phyloP scores from a whole-genome alignment of 2,329 filamentous ascomycete species.

The Ophiocordyceps camponoti-leonardi region DNA sequence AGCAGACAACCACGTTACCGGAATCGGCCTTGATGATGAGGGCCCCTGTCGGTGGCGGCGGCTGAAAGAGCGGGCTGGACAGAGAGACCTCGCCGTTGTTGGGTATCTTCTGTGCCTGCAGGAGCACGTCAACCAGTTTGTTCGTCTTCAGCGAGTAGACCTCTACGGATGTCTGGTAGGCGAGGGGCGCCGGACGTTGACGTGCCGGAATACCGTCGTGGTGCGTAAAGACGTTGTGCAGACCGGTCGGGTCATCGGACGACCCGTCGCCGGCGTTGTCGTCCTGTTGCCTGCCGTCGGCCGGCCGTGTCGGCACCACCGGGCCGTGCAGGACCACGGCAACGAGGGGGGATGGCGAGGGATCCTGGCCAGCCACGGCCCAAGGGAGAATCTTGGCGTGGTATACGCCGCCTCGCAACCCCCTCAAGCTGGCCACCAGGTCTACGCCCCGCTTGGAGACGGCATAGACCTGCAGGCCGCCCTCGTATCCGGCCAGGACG shows the following conservation, averaged over 20 bases:
- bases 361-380: constrained; percentile 34
- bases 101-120: constrained; percentile 48
- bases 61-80: constrained; percentile 45
- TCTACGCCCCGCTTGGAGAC: constrained; percentile 58
- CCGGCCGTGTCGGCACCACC: constrained; percentile 26
- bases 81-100: constrained; percentile 36
- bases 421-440: constrained; percentile 52
- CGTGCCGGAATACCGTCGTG: constrained; percentile 18
- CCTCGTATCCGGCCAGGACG: constrained; percentile 63
- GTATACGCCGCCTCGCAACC: constrained; percentile 62
- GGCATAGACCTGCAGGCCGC: constrained; percentile 58
- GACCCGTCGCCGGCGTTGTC: constrained; percentile 17
- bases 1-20: constrained; percentile 57
- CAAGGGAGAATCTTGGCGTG: constrained; percentile 71
- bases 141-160: constrained; percentile 73
- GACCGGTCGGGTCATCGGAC: constrained; percentile 23
- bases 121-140: constrained; percentile 52
- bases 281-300: constrained; percentile 19
- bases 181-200: constrained; percentile 26
- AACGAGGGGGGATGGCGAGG: constrained; percentile 51
- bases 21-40: constrained; percentile 58
- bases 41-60: constrained; percentile 54
- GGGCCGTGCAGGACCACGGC: constrained; percentile 71
- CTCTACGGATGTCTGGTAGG: constrained; percentile 77
- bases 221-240: constrained; percentile 21